Evolutionary conservation across 495 filamentous ascomycete genomes (phyloP).

Genomic region (Aspergillus mulundensis): DNA sequence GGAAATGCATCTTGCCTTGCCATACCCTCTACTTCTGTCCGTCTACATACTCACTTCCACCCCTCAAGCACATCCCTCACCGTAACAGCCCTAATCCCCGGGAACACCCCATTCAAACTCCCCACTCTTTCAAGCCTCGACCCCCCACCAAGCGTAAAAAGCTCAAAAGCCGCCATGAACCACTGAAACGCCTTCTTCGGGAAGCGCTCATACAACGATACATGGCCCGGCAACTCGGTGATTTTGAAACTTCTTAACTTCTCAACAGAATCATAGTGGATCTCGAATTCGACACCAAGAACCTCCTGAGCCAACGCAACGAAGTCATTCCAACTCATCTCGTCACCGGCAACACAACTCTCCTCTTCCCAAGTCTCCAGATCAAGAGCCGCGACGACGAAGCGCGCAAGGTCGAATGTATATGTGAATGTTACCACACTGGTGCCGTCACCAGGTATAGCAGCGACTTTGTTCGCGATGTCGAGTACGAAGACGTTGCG

Average conservation of each 20-base stretch:
- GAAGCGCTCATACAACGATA: constrained; percentile 24
- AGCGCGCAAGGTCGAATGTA: constrained; percentile 40
- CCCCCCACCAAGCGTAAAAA: constrained; percentile 5
- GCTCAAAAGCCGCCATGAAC: constrained; percentile 28
- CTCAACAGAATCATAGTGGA: constrained; percentile 35
- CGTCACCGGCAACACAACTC: constrained; percentile 31
- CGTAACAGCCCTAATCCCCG: constrained; percentile 30
- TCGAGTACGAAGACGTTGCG: constrained; percentile 34
- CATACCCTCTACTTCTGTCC: neutral
- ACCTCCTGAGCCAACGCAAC: constrained; percentile 33
- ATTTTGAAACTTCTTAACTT: constrained; percentile 33
- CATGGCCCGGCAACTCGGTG: constrained; percentile 40
- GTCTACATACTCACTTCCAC: neutral
- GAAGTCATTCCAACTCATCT: constrained; percentile 34
- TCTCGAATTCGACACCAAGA: constrained; percentile 37
- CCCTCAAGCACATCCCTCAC: constrained; percentile 26
- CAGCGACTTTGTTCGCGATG: constrained; percentile 33
- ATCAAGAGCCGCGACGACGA: constrained; percentile 34
- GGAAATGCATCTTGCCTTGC: too few species aligned
- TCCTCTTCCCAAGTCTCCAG: constrained; percentile 16
- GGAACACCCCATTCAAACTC: constrained; percentile 33
- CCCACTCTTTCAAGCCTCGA: constrained; percentile 22
- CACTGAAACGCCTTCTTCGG: constrained; percentile 32
- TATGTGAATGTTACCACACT: constrained; percentile 37
- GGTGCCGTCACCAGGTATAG: constrained; percentile 40